Percentiles rank a stretch among this genome's conserved stretches.
Conservation (phyloP, 2,329 filamentous ascomycete species). For the Samsoniella hepiali region DNA sequence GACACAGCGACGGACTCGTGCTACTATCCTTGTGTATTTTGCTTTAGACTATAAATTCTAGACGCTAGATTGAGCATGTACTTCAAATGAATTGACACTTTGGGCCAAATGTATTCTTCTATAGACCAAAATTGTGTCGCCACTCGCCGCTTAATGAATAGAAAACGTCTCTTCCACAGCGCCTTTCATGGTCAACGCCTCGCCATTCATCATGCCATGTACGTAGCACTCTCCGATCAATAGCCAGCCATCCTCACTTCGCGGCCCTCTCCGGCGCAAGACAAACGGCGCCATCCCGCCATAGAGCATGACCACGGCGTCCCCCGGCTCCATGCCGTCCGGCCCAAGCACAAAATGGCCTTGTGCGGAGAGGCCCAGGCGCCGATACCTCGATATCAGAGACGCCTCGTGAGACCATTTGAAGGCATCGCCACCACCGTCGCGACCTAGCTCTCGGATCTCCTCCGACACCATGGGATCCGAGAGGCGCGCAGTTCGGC, state of each 20-base stretch:
- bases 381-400: constrained; percentile 33
- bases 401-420: constrained; percentile 37
- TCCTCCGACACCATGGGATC: constrained; percentile 22
- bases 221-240: constrained; percentile 38
- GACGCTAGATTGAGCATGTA: too few species aligned
- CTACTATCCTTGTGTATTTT: background rate
- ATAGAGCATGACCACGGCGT: constrained; percentile 32
- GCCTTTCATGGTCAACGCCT: constrained; percentile 27
- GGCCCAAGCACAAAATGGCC: constrained; percentile 35
- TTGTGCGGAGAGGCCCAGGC: constrained; percentile 31
- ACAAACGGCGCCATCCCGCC: constrained; percentile 34
- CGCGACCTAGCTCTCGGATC: constrained; percentile 27
- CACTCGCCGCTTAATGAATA: constrained; percentile 20
- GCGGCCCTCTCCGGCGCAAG: constrained; percentile 23
- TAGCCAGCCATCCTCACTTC: constrained; percentile 23
- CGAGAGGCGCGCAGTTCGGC: constrained; percentile 22
- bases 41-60: too few species aligned
- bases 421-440: constrained; percentile 28
- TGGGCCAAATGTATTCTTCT: too few species aligned
- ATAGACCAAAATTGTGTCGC: background rate
- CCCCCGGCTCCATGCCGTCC: constrained; percentile 29
- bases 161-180: constrained; percentile 31
- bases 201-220: constrained; percentile 37
- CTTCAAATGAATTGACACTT: too few species aligned
- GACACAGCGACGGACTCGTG: background rate